A percentile compares a stretch with the other conserved stretches of the same genome.
Conservation (phyloP, 164 flowering plant species). For the Dillenia turbinata region DNA sequence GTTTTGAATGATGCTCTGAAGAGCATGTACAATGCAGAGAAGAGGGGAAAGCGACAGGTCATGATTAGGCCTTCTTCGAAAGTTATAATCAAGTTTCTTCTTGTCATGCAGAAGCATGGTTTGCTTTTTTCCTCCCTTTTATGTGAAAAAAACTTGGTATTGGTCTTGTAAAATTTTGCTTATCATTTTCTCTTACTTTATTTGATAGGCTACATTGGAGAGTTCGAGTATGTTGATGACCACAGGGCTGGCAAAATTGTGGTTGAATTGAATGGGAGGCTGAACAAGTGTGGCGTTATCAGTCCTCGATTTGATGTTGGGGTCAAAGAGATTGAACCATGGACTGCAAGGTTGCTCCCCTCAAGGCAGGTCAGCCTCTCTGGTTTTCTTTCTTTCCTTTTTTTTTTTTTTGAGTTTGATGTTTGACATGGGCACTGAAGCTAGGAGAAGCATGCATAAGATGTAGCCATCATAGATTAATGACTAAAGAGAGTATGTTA, state of each 20-base stretch:
- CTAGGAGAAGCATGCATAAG: no score
- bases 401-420: no score
- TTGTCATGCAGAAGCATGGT: conserved; percentile 78
- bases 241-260: conserved; percentile 66
- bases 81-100: conserved; percentile 60
- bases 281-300: conserved; percentile 72
- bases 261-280: conserved; percentile 62
- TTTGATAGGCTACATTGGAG: conserved; percentile 56
- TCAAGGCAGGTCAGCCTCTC: conserved; percentile 51
- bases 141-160: background rate
- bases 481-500: no score
- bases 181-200: background rate
- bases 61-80: conserved; percentile 75
- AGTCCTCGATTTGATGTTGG: conserved; percentile 73
- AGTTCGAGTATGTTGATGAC: conserved; percentile 66
- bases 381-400: no score
- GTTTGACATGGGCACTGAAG: no score
- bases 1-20: conserved; percentile 69
- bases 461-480: no score
- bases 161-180: background rate
- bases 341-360: conserved; percentile 71
- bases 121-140: background rate
- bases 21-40: conserved; percentile 77
- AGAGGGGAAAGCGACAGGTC: conserved; percentile 65
- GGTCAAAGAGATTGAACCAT: conserved; percentile 61